Evolutionary conservation across 441 rosid genomes (phyloP).

Genomic region (Omphalea diandra): DNA sequence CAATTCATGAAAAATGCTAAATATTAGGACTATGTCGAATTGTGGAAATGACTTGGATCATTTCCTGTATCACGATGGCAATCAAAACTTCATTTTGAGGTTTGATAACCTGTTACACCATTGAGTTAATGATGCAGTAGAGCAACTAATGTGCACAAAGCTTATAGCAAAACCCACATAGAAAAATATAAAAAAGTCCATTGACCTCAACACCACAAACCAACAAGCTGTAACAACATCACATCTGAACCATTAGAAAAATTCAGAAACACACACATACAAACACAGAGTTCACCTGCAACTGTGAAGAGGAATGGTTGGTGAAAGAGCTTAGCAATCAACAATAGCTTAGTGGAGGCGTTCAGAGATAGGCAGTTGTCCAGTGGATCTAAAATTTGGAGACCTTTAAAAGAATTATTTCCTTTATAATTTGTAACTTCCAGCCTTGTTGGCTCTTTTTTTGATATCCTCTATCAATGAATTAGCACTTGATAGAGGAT

Average conservation of each 20-base stretch:
- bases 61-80: background rate
- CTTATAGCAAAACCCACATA: conserved; percentile 1
- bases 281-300: background rate
- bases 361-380: background rate
- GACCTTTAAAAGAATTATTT: background rate
- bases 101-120: background rate
- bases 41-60: background rate
- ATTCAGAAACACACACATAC: background rate
- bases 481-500: conserved; percentile 36
- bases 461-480: conserved; percentile 35
- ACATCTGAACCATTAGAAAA: too few relatives aligned
- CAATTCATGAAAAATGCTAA: too few relatives aligned
- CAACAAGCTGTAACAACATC: background rate
- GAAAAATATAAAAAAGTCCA: background rate
- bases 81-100: background rate
- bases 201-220: background rate
- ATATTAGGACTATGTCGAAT: too few relatives aligned
- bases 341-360: background rate
- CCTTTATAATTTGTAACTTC: background rate
- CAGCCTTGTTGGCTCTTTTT: conserved; percentile 26
- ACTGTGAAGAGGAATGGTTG: background rate
- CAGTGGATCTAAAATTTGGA: background rate
- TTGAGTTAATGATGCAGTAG: background rate
- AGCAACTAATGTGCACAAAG: background rate
- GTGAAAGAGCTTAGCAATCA: background rate